Conservation (phyloP, 306 rosid genomes). For the Lupinus albus region DNA sequence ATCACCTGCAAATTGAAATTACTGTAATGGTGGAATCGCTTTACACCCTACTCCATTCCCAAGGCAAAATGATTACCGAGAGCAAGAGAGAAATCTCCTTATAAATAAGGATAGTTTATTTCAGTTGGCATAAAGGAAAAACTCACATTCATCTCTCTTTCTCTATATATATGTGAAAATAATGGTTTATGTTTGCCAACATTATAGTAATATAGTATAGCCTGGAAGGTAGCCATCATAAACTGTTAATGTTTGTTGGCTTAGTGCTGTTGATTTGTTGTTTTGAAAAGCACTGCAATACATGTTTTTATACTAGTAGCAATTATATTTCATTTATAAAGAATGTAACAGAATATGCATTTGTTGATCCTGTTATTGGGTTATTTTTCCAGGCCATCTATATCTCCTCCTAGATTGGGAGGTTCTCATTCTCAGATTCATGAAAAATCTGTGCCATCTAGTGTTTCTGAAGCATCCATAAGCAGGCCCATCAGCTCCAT, state of each 20-base stretch:
- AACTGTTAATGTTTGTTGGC: slow-evolving; percentile 23
- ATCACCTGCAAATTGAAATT: not conserved
- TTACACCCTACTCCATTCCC: slow-evolving; percentile 1
- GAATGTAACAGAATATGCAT: slow-evolving; percentile 13
- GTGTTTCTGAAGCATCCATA: slow-evolving; percentile 35
- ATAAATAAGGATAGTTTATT: not conserved
- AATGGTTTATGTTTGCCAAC: slow-evolving; percentile 21
- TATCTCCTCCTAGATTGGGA: slow-evolving; percentile 43
- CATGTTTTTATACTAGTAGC: slow-evolving; percentile 11
- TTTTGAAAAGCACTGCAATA: slow-evolving; percentile 23
- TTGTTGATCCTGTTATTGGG: slow-evolving; percentile 40
- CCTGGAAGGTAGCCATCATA: not conserved
- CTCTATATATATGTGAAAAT: not conserved
- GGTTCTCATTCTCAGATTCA: slow-evolving; percentile 39
- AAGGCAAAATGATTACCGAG: not conserved
- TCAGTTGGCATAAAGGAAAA: slow-evolving; percentile 3
- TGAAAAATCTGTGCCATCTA: slow-evolving; percentile 24
- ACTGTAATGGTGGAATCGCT: not conserved
- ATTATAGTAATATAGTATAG: slow-evolving; percentile 18
- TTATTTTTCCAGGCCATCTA: slow-evolving; percentile 45
- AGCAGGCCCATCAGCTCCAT: slow-evolving; percentile 43
- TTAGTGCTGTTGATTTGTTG: slow-evolving; percentile 10
- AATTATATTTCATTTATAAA: slow-evolving; percentile 25
- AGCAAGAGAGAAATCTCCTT: not conserved
- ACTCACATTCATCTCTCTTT: not conserved